Percentiles rank a stretch among this genome's conserved stretches.
Conservation (phyloP, 1,139 yeast species). For the Scheffersomyces parashehatae region DNA sequence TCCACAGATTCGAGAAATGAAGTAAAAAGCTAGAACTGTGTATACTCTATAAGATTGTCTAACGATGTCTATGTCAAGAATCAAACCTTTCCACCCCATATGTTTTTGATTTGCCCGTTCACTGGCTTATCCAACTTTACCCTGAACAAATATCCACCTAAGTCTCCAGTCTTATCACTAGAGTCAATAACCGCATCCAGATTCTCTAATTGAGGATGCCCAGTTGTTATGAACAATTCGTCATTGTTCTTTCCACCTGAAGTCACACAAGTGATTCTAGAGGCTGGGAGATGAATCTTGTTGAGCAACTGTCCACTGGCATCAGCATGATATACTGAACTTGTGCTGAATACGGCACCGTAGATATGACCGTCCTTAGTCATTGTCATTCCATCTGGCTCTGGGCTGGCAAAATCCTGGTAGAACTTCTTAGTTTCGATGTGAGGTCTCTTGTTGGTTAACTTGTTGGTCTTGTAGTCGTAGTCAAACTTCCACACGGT, state of each 20-base stretch:
- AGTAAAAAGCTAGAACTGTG: too few relatives aligned
- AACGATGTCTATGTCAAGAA: not conserved
- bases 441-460: constrained; percentile 45
- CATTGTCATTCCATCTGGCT: constrained; percentile 82
- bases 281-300: constrained; percentile 59
- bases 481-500: constrained; percentile 65
- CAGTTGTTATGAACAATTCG: constrained; percentile 70
- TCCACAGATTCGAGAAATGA: too few relatives aligned
- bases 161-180: constrained; percentile 43
- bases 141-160: constrained; percentile 50
- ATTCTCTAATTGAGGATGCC: constrained; percentile 48
- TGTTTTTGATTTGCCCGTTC: constrained; percentile 27
- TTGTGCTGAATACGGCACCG: constrained; percentile 67
- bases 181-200: constrained; percentile 31
- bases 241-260: constrained; percentile 64
- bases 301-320: constrained; percentile 52
- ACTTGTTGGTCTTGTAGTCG: constrained; percentile 44
- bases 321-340: constrained; percentile 55
- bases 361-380: constrained; percentile 64
- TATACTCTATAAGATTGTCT: too few relatives aligned
- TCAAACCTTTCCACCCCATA: constrained; percentile 26
- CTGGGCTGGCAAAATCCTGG: constrained; percentile 40
- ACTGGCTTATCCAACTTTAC: constrained; percentile 20
- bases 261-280: constrained; percentile 66
- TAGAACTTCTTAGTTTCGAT: constrained; percentile 40